These are phyloP conservation scores for Termitomyces sp. DNA, from an alignment of 768 basidiomycete species.

Conservation along the genomic window DNA sequence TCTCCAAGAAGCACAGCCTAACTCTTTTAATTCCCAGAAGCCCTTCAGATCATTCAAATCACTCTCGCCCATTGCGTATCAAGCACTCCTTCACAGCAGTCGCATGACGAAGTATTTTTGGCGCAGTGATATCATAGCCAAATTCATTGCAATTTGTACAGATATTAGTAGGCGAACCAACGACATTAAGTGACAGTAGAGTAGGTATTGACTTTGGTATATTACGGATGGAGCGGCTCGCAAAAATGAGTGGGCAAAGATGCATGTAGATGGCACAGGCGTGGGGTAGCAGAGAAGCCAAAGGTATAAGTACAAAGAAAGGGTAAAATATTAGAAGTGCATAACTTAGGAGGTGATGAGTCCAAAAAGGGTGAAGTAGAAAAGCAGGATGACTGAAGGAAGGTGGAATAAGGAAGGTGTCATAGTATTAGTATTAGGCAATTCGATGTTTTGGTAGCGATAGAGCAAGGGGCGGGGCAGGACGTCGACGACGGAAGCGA, in stretches of 20 bases:
- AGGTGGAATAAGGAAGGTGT: slow-evolving; percentile 6
- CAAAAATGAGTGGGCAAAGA: slow-evolving; percentile 8
- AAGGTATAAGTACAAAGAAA: slow-evolving; percentile 8
- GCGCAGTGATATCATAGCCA: not conserved
- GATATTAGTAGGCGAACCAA: not conserved
- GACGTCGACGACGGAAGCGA: not conserved
- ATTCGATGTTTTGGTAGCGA: slow-evolving; percentile 8
- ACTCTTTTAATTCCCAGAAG: not conserved
- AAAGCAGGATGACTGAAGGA: not conserved
- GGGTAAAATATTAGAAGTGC: slow-evolving; percentile 13
- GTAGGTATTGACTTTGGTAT: slow-evolving; percentile 15
- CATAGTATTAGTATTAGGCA: not conserved
- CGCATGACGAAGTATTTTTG: not conserved
- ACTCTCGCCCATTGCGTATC: not conserved
- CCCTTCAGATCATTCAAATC: not conserved
- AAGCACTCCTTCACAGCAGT: not conserved
- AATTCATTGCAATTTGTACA: slow-evolving; percentile 9
- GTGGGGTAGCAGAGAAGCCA: not conserved
- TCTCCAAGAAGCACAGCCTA: not conserved
- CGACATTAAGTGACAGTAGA: slow-evolving; percentile 13
- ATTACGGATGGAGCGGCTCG: slow-evolving; percentile 6
- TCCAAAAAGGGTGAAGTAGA: slow-evolving; percentile 1
- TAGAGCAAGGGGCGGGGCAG: slow-evolving; percentile 1
- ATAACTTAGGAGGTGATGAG: slow-evolving; percentile 10
- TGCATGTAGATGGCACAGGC: slow-evolving; percentile 8